These are phyloP conservation scores for Podospora bellae-mahoneyi DNA, from an alignment of 495 filamentous ascomycete species.

Conservation along the genomic window DNA sequence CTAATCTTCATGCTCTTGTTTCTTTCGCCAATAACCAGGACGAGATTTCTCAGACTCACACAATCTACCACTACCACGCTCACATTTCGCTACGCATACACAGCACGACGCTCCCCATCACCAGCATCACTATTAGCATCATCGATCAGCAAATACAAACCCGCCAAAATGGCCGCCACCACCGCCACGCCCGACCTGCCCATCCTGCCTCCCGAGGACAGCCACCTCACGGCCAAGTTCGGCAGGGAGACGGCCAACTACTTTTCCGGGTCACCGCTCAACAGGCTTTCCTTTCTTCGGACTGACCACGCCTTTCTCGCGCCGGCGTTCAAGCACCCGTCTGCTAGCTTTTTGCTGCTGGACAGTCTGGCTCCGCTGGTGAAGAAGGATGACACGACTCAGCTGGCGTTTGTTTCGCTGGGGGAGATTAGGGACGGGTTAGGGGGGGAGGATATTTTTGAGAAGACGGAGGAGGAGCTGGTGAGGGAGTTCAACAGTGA, in stretches of 20 bases:
- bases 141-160: not conserved
- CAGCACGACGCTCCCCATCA: not conserved
- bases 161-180: conserved; percentile 20
- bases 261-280: conserved; percentile 71
- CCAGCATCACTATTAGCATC: not conserved
- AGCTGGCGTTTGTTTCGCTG: conserved; percentile 60
- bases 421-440: conserved; percentile 66
- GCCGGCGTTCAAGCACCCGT: conserved; percentile 67
- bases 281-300: conserved; percentile 78
- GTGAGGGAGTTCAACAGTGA: conserved; percentile 71
- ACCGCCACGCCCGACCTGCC: conserved; percentile 41
- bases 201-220: conserved; percentile 59
- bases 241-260: conserved; percentile 92
- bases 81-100: not conserved
- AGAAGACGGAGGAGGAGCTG: conserved; percentile 66
- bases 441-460: conserved; percentile 66
- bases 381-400: conserved; percentile 45
- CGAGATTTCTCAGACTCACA: not conserved
- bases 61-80: not conserved
- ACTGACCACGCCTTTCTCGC: conserved; percentile 74
- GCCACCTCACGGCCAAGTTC: conserved; percentile 82
- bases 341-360: conserved; percentile 70
- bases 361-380: conserved; percentile 75
- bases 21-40: not conserved
- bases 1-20: not conserved